Evolutionary conservation across 2,329 filamentous ascomycete genomes (phyloP).

Genomic region (Trichoderma oligosporum): DNA sequence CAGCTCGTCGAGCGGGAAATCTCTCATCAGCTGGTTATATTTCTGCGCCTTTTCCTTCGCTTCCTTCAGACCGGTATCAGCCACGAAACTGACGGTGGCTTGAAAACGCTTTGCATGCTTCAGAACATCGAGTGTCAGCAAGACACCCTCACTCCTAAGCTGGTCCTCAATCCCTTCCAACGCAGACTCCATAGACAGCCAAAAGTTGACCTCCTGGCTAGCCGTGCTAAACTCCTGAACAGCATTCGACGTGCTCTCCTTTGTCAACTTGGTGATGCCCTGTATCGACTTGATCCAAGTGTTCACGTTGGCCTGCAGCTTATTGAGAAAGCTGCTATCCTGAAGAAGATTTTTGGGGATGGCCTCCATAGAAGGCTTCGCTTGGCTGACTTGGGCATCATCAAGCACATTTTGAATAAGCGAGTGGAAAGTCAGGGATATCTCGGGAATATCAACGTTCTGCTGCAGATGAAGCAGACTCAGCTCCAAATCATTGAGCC

Average conservation of each 20-base stretch:
- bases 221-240: constrained; percentile 61
- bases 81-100: constrained; percentile 92
- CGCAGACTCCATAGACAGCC: constrained; percentile 93
- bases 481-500: constrained; percentile 88
- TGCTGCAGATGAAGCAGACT: constrained; percentile 90
- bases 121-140: constrained; percentile 87
- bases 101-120: constrained; percentile 98
- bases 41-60: constrained; percentile 95
- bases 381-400: constrained; percentile 63
- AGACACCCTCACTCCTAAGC: constrained; percentile 81
- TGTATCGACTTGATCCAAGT: constrained; percentile 99
- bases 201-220: constrained; percentile 98
- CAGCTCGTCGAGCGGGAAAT: constrained; percentile 93
- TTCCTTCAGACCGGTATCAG: constrained; percentile 94
- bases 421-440: constrained; percentile 82
- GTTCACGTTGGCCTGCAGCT: constrained; percentile 88
- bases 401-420: constrained; percentile 83
- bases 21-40: constrained; percentile 98
- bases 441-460: constrained; percentile 94
- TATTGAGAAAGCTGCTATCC: constrained; percentile 90
- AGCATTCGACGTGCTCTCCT: constrained; percentile 67
- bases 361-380: constrained; percentile 71
- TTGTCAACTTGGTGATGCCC: constrained; percentile 88
- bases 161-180: constrained; percentile 89
- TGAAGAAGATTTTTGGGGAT: constrained; percentile 73